Conservation (phyloP, 768 basidiomycete genomes). For the Phlegmacium glaucopus region DNA sequence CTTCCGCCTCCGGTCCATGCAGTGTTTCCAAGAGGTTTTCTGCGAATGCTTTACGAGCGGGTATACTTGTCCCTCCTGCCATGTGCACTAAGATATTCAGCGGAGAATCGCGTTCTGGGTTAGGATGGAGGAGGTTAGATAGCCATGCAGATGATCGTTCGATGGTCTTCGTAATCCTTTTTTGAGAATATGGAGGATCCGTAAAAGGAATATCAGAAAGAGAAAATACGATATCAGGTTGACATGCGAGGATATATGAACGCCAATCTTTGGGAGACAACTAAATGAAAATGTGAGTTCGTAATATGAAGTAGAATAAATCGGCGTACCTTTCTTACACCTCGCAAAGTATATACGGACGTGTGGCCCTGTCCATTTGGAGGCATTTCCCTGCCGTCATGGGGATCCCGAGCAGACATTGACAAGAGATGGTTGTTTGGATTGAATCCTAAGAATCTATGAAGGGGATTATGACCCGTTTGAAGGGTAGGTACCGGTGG, state of each 20-base stretch:
- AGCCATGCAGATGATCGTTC: constrained; percentile 71
- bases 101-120: constrained; percentile 13
- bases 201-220: constrained; percentile 71
- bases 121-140: constrained; percentile 41
- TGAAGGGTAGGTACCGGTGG: constrained; percentile 68
- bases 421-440: constrained; percentile 48
- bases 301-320: background rate
- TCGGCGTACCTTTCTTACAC: constrained; percentile 61
- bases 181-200: constrained; percentile 67
- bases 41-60: constrained; percentile 66
- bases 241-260: constrained; percentile 44
- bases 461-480: constrained; percentile 50
- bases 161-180: constrained; percentile 71
- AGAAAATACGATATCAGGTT: constrained; percentile 70
- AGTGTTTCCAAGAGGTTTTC: constrained; percentile 53
- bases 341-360: constrained; percentile 57
- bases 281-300: constrained; percentile 29
- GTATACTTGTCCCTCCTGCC: constrained; percentile 51
- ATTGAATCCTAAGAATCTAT: constrained; percentile 59
- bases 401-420: constrained; percentile 63
- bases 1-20: constrained; percentile 50
- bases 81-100: constrained; percentile 67
- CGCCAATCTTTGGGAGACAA: constrained; percentile 55
- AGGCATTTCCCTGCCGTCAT: constrained; percentile 65
- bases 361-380: constrained; percentile 62